phyloP scores from a whole-genome alignment of 305 asterid genomes.

The Fraxinus greggii region DNA sequence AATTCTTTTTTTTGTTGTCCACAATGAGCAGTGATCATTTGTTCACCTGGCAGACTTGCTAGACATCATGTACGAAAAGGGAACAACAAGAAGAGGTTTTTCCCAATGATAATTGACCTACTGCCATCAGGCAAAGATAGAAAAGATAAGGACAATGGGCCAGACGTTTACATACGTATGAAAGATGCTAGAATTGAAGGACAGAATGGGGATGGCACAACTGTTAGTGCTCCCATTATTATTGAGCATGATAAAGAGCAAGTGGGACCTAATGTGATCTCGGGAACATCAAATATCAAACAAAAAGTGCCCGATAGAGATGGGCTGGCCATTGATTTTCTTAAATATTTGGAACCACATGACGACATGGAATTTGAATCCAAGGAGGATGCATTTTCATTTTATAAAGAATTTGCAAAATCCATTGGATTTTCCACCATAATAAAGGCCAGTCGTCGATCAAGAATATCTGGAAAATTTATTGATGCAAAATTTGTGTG shows the following conservation, averaged over 20 bases:
- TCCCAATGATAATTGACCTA: conserved; percentile 31
- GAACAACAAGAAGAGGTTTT: background rate
- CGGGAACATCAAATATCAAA: background rate
- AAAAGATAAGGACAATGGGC: conserved; percentile 17
- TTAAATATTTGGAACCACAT: conserved; percentile 29
- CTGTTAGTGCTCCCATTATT: conserved; percentile 16
- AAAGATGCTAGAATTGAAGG: conserved; percentile 16
- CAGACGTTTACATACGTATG: conserved; percentile 7
- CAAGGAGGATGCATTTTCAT: conserved; percentile 49
- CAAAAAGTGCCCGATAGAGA: conserved; percentile 21
- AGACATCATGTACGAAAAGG: background rate
- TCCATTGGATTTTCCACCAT: conserved; percentile 45
- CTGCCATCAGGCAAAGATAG: conserved; percentile 26
- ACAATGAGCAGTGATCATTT: background rate
- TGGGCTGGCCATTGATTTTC: conserved; percentile 19
- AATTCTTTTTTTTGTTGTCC: background rate
- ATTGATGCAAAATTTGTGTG: conserved; percentile 60
- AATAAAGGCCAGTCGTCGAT: conserved; percentile 55
- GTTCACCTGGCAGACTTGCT: background rate
- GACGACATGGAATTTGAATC: conserved; percentile 50
- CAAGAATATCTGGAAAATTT: conserved; percentile 53
- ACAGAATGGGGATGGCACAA: conserved; percentile 23
- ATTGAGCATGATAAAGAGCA: conserved; percentile 1
- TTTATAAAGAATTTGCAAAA: conserved; percentile 42
- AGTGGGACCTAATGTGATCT: background rate